phyloP scores from a whole-genome alignment of 1,284 basidiomycete genomes.

The Austroboletus niveus region DNA sequence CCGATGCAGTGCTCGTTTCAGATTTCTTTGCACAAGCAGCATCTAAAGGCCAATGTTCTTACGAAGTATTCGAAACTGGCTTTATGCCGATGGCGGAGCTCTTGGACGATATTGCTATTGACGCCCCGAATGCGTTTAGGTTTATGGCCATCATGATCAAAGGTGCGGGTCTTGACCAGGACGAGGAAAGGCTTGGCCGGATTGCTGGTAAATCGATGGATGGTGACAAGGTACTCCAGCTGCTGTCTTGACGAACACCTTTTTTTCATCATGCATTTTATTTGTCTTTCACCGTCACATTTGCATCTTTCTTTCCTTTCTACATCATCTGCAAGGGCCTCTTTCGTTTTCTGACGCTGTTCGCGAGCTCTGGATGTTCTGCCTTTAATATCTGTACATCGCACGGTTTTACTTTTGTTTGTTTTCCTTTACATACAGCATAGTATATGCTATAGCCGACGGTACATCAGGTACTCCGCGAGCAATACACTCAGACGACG shows the following conservation, averaged over 20 bases:
- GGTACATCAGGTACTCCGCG: constrained; percentile 20
- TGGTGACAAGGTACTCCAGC: constrained; percentile 54
- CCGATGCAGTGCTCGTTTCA: constrained; percentile 78
- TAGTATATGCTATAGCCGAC: constrained; percentile 23
- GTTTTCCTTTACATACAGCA: constrained; percentile 25
- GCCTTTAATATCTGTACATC: constrained; percentile 32
- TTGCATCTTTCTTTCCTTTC: constrained; percentile 7
- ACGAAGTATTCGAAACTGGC: constrained; percentile 64
- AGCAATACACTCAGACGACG: constrained; percentile 21
- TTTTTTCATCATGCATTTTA: constrained; percentile 8
- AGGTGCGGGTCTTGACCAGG: constrained; percentile 57
- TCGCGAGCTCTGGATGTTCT: constrained; percentile 28
- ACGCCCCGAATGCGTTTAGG: constrained; percentile 83
- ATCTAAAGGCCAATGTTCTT: constrained; percentile 52
- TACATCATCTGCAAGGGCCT: constrained; percentile 11
- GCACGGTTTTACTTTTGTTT: constrained; percentile 28
- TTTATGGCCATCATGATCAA: constrained; percentile 75
- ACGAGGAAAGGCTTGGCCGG: constrained; percentile 54
- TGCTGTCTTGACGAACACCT: constrained; percentile 42
- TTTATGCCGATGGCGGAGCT: constrained; percentile 67
- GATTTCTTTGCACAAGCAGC: constrained; percentile 61
- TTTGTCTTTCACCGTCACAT: constrained; percentile 14
- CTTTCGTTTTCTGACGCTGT: constrained; percentile 29
- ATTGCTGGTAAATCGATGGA: constrained; percentile 61
- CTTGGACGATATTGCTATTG: constrained; percentile 85